Percentiles rank a stretch among this genome's conserved stretches.
Evolutionary conservation across 148 eudicot genomes (phyloP).

Genomic region (Cornus controversa): DNA sequence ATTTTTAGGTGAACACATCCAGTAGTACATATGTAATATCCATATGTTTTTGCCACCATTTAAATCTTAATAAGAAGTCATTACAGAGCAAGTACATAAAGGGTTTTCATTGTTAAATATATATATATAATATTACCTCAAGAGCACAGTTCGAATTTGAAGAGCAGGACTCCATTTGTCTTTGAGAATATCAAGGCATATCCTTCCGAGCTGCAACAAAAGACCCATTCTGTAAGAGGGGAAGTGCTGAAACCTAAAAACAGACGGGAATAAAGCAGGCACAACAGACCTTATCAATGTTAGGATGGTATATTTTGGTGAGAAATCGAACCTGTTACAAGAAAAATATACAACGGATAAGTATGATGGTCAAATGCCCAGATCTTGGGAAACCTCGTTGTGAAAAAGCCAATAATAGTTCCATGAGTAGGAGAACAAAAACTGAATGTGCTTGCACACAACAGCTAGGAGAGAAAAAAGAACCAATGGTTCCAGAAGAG

Average conservation of each 20-base stretch:
- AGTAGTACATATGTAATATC: not conserved
- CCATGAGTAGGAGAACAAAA: not conserved
- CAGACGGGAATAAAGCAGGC: not conserved
- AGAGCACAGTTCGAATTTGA: conserved; percentile 93
- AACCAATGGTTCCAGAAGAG: not conserved
- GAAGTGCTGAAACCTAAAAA: not conserved
- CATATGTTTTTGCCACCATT: not conserved
- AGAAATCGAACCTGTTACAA: conserved; percentile 89
- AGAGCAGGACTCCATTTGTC: conserved; percentile 99
- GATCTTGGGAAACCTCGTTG: not conserved
- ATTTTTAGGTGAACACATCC: not conserved
- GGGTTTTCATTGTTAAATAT: too few relatives aligned
- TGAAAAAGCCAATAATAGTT: not conserved
- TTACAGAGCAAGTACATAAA: not conserved
- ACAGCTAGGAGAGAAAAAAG: not conserved
- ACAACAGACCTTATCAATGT: conserved; percentile 87
- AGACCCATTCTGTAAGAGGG: conserved; percentile 2
- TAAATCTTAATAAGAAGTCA: not conserved
- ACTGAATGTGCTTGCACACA: not conserved
- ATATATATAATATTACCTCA: conserved; percentile 48
- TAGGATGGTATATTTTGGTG: conserved; percentile 97
- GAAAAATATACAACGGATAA: conserved; percentile 16
- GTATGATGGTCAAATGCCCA: not conserved
- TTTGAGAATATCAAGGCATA: conserved; percentile 97
- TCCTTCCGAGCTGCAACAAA: conserved; percentile 82